Evolutionary conservation across 352 stramenopile species (phyloP), one percentile per base, ranked within the genome.

Genomic region (Phytophthora citricola): DNA sequence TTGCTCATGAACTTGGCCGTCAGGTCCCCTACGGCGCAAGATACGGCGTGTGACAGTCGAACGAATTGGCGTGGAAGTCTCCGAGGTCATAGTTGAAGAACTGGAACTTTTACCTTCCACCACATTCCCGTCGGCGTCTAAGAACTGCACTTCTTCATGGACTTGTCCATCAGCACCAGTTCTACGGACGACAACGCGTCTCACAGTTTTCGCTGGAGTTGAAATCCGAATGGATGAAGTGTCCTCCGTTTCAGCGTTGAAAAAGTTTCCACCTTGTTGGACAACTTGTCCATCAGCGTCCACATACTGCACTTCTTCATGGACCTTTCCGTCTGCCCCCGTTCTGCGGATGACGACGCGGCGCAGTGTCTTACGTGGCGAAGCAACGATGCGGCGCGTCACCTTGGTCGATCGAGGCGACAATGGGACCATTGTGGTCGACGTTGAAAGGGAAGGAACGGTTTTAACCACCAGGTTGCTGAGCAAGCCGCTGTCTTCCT

Each of bases 401-500:
- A 59, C 27, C n/a, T 64, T 66, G 1, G 46, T 52, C 6, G 66
- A 64, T 34, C 34, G 49, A 27, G 62, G 65, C 14, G 66, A 69
- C 14, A 64, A 36, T 40, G 69, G 63, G 2, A 57, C 47, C 41
- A 17, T 58, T 24, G 51, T 26, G 17, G 34, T 52, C 26, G 55
- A 48, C 1, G 20, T 22, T 14, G 56, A 57, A 22, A 69, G 57
- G 7, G 43, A 39, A 0, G 69, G 63, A 4, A 76, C 55, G 1
- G n/a, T 56, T 22, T 76, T 73, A 7, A 73, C 51, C 31, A 76
- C 64, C 7, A 76, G 12, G 34, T 62, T 64, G 15, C 20, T 34
- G 8, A 73, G 36, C 14, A 76, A 10, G 8, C 54, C 39, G 43
- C 36, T 57, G 1, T 64, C 36, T 11, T 26, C 22, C 14, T 60